Evolutionary conservation across 73 alveolate genomes (phyloP).

Genomic region (Paramecium sonneborni): DNA sequence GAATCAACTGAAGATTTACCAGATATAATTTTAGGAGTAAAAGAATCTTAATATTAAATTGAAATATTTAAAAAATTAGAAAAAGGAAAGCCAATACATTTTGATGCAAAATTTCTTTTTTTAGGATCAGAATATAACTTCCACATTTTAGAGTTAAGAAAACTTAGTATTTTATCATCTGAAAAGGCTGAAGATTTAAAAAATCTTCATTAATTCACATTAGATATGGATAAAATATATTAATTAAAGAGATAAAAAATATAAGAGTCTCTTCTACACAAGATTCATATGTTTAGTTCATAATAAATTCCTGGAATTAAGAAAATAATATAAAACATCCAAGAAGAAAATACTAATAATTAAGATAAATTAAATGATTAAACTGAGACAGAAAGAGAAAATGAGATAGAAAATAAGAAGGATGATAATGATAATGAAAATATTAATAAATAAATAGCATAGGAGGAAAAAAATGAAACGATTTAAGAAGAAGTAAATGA

Average conservation of each 20-base stretch:
- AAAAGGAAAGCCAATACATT: constrained; percentile 29
- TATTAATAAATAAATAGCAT: not conserved
- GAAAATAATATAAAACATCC: not conserved
- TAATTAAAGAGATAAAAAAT: not conserved
- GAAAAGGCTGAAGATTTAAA: not conserved
- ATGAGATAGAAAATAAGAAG: not conserved
- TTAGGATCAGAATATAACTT: constrained; percentile 46
- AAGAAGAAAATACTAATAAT: not conserved
- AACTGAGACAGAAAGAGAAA: not conserved
- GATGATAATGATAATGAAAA: not conserved
- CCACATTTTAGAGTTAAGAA: not conserved
- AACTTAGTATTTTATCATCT: not conserved
- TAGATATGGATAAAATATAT: not conserved
- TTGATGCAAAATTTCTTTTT: constrained; percentile 23
- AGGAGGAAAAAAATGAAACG: not conserved
- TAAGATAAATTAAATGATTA: not conserved
- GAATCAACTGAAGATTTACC: constrained; percentile 34
- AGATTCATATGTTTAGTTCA: not conserved
- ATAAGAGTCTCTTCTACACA: not conserved
- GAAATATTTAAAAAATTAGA: not conserved
- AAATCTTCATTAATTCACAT: not conserved
- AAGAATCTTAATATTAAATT: not conserved
- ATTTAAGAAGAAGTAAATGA: not conserved
- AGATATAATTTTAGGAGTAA: not conserved
- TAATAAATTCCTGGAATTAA: not conserved